Conservation (phyloP, 805 yeast genomes). For the Metschnikowia sp. region DNA sequence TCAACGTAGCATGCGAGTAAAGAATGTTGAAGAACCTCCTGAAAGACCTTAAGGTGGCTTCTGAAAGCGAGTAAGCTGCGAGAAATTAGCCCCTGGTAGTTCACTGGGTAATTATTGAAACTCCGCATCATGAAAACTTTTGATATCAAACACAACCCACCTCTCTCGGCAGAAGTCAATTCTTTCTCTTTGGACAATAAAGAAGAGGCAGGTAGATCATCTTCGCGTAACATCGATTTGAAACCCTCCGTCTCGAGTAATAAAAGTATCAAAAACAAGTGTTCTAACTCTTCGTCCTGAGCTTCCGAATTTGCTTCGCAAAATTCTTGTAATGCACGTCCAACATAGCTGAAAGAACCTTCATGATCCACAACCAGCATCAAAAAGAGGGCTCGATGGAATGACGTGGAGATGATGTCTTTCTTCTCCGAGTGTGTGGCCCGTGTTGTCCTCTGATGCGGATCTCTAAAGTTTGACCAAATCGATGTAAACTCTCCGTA, state of each 20-base stretch:
- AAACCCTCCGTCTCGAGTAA: constrained; percentile 24
- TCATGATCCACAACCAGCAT: constrained; percentile 46
- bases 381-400: constrained; percentile 47
- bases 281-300: constrained; percentile 28
- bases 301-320: constrained; percentile 15
- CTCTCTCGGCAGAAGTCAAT: constrained; percentile 41
- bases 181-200: constrained; percentile 14
- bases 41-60: constrained; percentile 56
- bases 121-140: constrained; percentile 35
- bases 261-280: constrained; percentile 46
- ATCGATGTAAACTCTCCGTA: neutral
- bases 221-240: neutral
- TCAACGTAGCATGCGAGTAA: constrained; percentile 49
- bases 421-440: neutral
- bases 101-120: constrained; percentile 38
- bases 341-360: constrained; percentile 34
- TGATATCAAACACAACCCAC: constrained; percentile 31
- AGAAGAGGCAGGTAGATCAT: neutral
- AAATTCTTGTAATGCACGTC: constrained; percentile 42
- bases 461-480: constrained; percentile 13
- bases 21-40: constrained; percentile 49
- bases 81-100: constrained; percentile 66
- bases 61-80: constrained; percentile 63
- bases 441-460: constrained; percentile 4
- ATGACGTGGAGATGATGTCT: constrained; percentile 9